phyloP scores from a whole-genome alignment of 169 alveolate species.

The Cryptosporidium tyzzeri region DNA sequence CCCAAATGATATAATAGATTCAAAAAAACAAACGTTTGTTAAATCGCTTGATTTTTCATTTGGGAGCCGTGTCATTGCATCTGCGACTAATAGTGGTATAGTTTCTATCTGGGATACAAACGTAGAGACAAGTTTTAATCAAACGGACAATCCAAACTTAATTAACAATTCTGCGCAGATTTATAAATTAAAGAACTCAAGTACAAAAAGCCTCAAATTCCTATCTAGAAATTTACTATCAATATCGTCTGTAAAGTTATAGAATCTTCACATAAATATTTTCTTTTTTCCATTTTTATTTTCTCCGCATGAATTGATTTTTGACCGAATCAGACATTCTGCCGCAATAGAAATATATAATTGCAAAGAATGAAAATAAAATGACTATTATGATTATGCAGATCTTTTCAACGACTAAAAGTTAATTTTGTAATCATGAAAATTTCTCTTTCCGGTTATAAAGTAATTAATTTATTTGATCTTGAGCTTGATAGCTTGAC shows the following conservation, averaged over 20 bases:
- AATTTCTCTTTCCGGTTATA: conserved; percentile 19
- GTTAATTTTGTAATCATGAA: background rate
- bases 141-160: conserved; percentile 8
- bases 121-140: conserved; percentile 43
- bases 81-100: conserved; percentile 44
- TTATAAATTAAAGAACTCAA: conserved; percentile 33
- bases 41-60: conserved; percentile 68
- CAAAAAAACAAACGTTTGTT: background rate
- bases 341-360: background rate
- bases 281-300: background rate
- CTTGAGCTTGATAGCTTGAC: conserved; percentile 6
- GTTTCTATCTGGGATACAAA: conserved; percentile 68
- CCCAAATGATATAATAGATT: conserved; percentile 2
- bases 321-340: conserved; percentile 1
- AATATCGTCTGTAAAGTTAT: conserved; percentile 19
- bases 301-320: background rate
- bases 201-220: conserved; percentile 37
- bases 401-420: background rate
- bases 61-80: conserved; percentile 55
- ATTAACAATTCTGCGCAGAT: background rate
- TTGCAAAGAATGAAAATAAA: background rate
- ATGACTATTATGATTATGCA: too few relatives aligned
- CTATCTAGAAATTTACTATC: conserved; percentile 43
- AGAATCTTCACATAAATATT: background rate
- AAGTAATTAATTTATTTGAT: conserved; percentile 9